Conservation (phyloP, 2,329 filamentous ascomycete genomes). For the Dothideomycetes sp. region DNA sequence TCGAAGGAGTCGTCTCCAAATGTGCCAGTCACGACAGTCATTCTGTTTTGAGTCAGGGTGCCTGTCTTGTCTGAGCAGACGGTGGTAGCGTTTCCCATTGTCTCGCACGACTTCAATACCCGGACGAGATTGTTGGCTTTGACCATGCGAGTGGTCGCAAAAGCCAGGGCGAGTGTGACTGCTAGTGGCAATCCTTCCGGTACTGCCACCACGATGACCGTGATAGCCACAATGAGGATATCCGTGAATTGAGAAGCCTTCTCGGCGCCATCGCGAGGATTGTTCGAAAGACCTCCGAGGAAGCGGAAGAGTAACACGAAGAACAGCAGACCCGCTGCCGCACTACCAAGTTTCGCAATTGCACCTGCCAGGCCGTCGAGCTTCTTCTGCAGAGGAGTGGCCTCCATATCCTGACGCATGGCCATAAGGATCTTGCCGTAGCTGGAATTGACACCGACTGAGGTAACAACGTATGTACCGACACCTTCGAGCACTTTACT, state of each 20-base stretch:
- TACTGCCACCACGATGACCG: conserved; percentile 31
- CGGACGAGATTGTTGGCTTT: conserved; percentile 25
- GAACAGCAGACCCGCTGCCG: conserved; percentile 27
- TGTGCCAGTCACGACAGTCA: conserved; percentile 29
- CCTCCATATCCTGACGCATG: conserved; percentile 40
- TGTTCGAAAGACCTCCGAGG: conserved; percentile 20
- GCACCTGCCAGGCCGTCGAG: conserved; percentile 39
- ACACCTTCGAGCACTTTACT: conserved; percentile 44
- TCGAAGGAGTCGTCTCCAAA: conserved; percentile 33
- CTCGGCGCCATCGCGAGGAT: conserved; percentile 13
- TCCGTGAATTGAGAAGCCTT: conserved; percentile 28
- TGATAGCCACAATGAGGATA: conserved; percentile 31
- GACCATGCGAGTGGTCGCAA: conserved; percentile 24
- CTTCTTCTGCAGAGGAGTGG: conserved; percentile 45
- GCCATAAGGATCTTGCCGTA: conserved; percentile 48
- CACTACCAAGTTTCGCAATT: conserved; percentile 40
- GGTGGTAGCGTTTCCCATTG: conserved; percentile 24
- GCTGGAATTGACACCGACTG: conserved; percentile 43
- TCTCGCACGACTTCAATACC: conserved; percentile 24
- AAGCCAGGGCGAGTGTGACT: conserved; percentile 24
- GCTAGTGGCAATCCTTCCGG: conserved; percentile 28
- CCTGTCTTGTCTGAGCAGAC: conserved; percentile 29
- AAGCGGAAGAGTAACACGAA: conserved; percentile 27
- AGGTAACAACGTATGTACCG: conserved; percentile 44
- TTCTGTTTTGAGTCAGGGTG: conserved; percentile 32